Conservation (phyloP, 768 basidiomycete genomes). For the Clitopilus hobsonii region DNA sequence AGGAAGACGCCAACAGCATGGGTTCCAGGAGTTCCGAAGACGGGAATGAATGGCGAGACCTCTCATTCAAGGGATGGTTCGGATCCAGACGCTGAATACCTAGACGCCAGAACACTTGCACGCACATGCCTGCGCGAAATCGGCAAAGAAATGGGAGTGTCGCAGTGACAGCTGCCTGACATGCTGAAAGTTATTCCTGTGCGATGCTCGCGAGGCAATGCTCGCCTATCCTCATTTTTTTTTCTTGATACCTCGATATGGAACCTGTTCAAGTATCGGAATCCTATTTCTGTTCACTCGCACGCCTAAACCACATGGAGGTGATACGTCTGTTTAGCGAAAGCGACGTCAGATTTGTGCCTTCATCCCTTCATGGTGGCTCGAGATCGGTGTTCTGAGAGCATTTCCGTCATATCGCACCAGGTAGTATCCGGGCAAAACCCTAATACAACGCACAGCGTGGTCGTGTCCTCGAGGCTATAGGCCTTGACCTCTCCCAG, state of each 20-base stretch:
- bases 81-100: constrained; percentile 29
- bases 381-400: background rate
- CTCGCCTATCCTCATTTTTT: no score
- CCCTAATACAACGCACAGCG: no score
- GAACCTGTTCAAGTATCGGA: background rate
- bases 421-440: no score
- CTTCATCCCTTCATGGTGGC: background rate
- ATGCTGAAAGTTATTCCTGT: background rate
- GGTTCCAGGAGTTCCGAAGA: constrained; percentile 29
- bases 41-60: constrained; percentile 2
- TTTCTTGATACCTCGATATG: background rate
- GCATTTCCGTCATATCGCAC: background rate
- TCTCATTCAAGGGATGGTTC: constrained; percentile 7
- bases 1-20: constrained; percentile 65
- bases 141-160: constrained; percentile 70
- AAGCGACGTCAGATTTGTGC: background rate
- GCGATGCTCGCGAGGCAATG: no score
- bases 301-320: background rate
- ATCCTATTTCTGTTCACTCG: background rate
- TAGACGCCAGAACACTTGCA: constrained; percentile 65
- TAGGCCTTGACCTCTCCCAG: no score
- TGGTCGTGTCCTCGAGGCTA: no score
- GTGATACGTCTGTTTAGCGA: background rate
- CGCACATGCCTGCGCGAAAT: constrained; percentile 63
- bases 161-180: constrained; percentile 5